Evolutionary conservation across 192 early-diverging fungal genomes (phyloP).

Genomic region (Umbelopsis isabellina): DNA sequence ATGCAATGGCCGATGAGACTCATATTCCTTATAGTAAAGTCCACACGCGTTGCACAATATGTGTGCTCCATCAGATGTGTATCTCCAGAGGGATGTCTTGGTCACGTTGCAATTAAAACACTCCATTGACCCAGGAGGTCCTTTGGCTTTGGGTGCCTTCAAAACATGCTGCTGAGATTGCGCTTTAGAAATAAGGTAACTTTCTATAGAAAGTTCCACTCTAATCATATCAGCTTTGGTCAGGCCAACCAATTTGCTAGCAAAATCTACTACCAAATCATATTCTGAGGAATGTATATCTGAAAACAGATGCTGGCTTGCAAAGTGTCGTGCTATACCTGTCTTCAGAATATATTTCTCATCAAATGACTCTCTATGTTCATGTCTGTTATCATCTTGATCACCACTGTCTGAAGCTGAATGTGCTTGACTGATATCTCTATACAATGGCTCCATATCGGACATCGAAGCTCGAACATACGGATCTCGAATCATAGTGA

Average conservation of each 20-base stretch:
- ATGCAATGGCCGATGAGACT: conserved; percentile 59
- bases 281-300: not conserved
- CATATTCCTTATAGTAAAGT: conserved; percentile 67
- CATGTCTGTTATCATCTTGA: not conserved
- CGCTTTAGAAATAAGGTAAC: not conserved
- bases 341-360: not conserved
- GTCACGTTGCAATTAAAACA: conserved; percentile 81
- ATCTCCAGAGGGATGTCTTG: conserved; percentile 78
- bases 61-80: conserved; percentile 74
- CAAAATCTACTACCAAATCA: not conserved
- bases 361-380: not conserved
- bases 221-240: not conserved
- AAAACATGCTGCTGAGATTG: conserved; percentile 11
- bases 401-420: not conserved
- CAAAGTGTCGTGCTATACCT: not conserved
- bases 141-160: conserved; percentile 20
- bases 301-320: not conserved
- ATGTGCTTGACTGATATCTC: not conserved
- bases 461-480: not conserved
- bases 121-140: conserved; percentile 54
- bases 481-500: not conserved
- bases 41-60: conserved; percentile 87
- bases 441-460: not conserved
- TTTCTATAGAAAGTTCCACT: not conserved
- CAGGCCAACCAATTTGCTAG: not conserved